Percentiles rank a stretch among this genome's conserved stretches.
Evolutionary conservation across 106 monocot genomes (phyloP).

Genomic region (Alisma plantagoaquatica): DNA sequence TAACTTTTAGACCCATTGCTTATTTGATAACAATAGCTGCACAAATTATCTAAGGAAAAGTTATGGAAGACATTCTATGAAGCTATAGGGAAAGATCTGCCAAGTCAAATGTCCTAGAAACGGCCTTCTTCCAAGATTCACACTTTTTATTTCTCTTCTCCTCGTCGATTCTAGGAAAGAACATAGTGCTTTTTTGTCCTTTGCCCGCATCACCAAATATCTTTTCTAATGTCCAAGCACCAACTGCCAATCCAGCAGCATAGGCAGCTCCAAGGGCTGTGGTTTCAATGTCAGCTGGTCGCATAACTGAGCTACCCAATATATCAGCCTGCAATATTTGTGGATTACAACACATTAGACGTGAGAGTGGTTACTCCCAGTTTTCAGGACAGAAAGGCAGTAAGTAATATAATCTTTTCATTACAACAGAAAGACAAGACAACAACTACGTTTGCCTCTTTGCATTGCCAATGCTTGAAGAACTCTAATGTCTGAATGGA

Average conservation of each 20-base stretch:
- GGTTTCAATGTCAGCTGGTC: conserved; percentile 73
- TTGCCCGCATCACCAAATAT: conserved; percentile 30
- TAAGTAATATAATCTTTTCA: no score
- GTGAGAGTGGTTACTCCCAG: no score
- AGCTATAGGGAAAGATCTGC: conserved; percentile 58
- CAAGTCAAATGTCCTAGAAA: conserved; percentile 65
- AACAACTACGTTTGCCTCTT: no score
- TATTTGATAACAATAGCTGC: no score
- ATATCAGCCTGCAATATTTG: conserved; percentile 76
- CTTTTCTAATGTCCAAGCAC: conserved; percentile 64
- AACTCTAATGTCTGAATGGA: no score
- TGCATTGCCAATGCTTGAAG: no score
- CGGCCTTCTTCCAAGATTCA: conserved; percentile 81
- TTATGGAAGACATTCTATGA: no score
- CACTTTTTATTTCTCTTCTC: conserved; percentile 43
- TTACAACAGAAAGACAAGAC: no score
- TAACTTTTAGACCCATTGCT: no score
- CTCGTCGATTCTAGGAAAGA: conserved; percentile 52
- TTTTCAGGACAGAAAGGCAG: no score
- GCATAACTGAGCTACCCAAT: conserved; percentile 59
- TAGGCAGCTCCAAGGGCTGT: conserved; percentile 86
- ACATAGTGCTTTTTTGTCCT: conserved; percentile 17
- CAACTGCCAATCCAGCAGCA: conserved; percentile 69
- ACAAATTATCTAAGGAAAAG: no score
- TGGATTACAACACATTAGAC: no score